phyloP scores from a whole-genome alignment of 23 red algal genomes.

The Gracilaria gracilis region DNA sequence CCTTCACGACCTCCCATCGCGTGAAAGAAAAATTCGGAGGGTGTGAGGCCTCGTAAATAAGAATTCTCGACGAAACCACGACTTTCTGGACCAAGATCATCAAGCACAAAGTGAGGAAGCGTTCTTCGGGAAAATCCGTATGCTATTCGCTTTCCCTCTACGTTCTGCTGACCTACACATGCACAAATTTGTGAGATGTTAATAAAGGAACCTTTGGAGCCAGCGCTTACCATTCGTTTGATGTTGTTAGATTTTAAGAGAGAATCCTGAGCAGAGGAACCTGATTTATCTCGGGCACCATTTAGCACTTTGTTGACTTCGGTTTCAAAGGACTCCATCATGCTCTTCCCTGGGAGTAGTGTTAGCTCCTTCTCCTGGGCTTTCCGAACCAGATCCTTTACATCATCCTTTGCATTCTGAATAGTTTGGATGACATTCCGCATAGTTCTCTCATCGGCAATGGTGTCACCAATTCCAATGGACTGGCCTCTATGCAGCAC shows the following conservation, averaged over 20 bases:
- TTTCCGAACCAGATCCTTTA: slow-evolving; percentile 82
- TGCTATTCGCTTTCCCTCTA: slow-evolving; percentile 96
- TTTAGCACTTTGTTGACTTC: slow-evolving; percentile 96
- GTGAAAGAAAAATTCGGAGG: slow-evolving; percentile 99
- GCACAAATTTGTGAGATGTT: slow-evolving; percentile 99
- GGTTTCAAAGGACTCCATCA: slow-evolving; percentile 99
- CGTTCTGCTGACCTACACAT: slow-evolving; percentile 99
- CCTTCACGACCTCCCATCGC: slow-evolving; percentile 99
- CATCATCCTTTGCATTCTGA: slow-evolving; percentile 86
- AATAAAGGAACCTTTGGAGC: slow-evolving; percentile 98
- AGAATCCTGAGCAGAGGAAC: slow-evolving; percentile 89
- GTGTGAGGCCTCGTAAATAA: slow-evolving; percentile 91
- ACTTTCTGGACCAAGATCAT: slow-evolving; percentile 95
- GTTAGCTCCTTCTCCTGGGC: slow-evolving; percentile 87
- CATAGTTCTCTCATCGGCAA: slow-evolving; percentile 95
- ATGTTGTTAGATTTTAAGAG: slow-evolving; percentile 95
- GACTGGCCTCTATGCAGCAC: slow-evolving; percentile 91
- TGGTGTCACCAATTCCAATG: slow-evolving; percentile 98
- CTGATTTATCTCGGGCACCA: slow-evolving; percentile 94
- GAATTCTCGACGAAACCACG: slow-evolving; percentile 99
- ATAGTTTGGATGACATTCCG: slow-evolving; percentile 88
- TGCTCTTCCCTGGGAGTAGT: slow-evolving; percentile 90
- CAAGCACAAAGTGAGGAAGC: slow-evolving; percentile 94
- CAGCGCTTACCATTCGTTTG: slow-evolving; percentile 98
- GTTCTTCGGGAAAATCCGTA: slow-evolving; percentile 95